These are phyloP conservation scores for Porogramme epimiltina DNA, from an alignment of 1,284 basidiomycete species.

Conservation along the genomic window DNA sequence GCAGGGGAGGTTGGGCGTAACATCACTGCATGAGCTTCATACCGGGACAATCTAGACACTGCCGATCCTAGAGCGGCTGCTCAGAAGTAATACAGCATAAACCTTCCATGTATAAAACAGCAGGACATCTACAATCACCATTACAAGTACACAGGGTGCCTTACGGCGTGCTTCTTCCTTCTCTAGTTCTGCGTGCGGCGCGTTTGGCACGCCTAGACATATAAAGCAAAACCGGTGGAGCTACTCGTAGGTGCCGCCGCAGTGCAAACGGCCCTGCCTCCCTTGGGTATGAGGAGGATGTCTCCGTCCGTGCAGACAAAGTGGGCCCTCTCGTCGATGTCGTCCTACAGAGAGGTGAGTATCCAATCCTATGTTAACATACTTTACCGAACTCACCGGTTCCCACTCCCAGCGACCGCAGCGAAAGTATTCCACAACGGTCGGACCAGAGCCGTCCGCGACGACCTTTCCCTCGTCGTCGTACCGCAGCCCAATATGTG, in stretches of 20 bases:
- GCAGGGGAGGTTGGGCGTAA: conserved; percentile 29
- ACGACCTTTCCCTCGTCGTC: conserved; percentile 43
- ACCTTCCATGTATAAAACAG: background rate
- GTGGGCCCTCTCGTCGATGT: conserved; percentile 58
- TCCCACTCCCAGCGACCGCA: conserved; percentile 85
- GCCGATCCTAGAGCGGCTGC: background rate
- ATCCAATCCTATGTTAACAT: conserved; percentile 1
- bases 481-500: conserved; percentile 69
- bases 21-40: conserved; percentile 23
- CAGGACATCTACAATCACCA: too few species aligned
- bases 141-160: too few species aligned
- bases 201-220: conserved; percentile 36
- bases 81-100: background rate
- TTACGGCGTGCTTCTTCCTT: too few species aligned
- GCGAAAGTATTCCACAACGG: conserved; percentile 81
- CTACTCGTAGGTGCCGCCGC: conserved; percentile 35
- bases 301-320: conserved; percentile 76
- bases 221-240: conserved; percentile 46
- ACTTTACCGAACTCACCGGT: conserved; percentile 56
- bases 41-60: background rate
- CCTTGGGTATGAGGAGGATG: conserved; percentile 57
- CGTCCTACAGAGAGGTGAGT: conserved; percentile 41
- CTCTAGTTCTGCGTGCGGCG: too few species aligned
- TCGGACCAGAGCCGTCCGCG: conserved; percentile 45
- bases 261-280: conserved; percentile 56